phyloP scores from a whole-genome alignment of 371 early-diverging fungal genomes.

The Batkoa obscura region DNA sequence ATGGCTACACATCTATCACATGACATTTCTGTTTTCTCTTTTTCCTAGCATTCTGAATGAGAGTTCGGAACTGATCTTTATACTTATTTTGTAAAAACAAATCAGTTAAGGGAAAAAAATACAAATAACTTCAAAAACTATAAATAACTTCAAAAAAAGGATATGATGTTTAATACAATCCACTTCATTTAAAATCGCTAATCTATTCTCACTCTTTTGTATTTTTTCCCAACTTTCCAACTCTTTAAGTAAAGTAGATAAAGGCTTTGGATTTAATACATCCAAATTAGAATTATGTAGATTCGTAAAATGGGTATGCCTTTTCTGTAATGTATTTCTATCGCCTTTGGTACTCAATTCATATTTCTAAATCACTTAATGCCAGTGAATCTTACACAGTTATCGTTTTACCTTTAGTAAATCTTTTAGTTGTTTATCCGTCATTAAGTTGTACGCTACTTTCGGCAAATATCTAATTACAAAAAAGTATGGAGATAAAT shows the following conservation, averaged over 20 bases:
- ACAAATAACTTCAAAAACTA: no score
- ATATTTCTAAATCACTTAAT: not conserved
- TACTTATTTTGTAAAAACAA: no score
- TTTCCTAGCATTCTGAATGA: no score
- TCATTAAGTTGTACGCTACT: not conserved
- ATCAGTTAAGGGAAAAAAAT: no score
- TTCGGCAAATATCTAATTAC: not conserved
- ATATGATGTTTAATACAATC: no score
- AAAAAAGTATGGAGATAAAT: no score
- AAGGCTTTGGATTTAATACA: not conserved
- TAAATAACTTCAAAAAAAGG: no score
- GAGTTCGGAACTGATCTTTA: no score
- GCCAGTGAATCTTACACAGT: not conserved
- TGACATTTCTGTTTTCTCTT: no score
- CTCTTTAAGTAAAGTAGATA: not conserved
- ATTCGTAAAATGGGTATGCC: not conserved
- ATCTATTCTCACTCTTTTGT: not conserved
- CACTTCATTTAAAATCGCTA: no score
- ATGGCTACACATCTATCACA: no score
- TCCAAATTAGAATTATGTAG: not conserved
- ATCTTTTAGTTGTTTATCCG: not conserved
- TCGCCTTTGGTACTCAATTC: not conserved
- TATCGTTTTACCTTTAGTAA: not conserved
- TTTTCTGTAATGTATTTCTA: not conserved
- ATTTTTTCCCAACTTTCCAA: not conserved